Evolutionary conservation across 2,329 filamentous ascomycete species (phyloP).

Genomic region (Akanthomyces uredinophilus): DNA sequence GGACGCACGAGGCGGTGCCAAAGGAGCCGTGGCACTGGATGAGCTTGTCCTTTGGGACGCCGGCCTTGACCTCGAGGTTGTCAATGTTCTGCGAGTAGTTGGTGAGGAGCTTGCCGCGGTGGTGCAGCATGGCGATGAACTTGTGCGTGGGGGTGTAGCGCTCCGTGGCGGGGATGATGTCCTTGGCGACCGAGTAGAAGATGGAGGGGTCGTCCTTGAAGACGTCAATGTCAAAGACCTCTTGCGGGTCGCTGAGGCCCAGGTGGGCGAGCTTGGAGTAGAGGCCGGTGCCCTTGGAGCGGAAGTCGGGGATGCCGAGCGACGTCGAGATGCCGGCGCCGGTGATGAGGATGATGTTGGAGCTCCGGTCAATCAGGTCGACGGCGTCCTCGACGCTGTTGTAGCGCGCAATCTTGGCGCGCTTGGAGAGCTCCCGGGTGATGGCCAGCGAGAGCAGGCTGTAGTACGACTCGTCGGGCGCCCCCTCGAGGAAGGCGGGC

Average conservation of each 20-base stretch:
- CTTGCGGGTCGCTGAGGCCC: slow-evolving; percentile 78
- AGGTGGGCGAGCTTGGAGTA: slow-evolving; percentile 80
- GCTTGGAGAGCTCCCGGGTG: slow-evolving; percentile 72
- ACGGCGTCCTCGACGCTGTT: slow-evolving; percentile 89
- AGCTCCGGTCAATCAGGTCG: slow-evolving; percentile 62
- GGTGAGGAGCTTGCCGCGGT: slow-evolving; percentile 82
- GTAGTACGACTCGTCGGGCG: slow-evolving; percentile 65
- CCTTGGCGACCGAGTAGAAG: slow-evolving; percentile 88
- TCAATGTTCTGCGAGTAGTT: slow-evolving; percentile 99
- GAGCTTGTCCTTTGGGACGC: slow-evolving; percentile 73
- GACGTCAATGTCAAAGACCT: slow-evolving; percentile 86
- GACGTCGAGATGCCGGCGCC: slow-evolving; percentile 96
- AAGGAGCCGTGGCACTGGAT: slow-evolving; percentile 97
- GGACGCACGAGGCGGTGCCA: slow-evolving; percentile 82
- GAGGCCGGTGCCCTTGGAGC: slow-evolving; percentile 86
- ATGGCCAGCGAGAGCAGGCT: slow-evolving; percentile 71
- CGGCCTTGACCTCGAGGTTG: slow-evolving; percentile 84
- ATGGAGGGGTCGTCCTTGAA: slow-evolving; percentile 83
- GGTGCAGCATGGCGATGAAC: slow-evolving; percentile 85
- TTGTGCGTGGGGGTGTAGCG: slow-evolving; percentile 87
- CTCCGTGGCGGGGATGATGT: slow-evolving; percentile 77
- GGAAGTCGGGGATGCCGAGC: slow-evolving; percentile 93
- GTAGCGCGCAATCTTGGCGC: slow-evolving; percentile 71
- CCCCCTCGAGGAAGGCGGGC: slow-evolving; percentile 66
- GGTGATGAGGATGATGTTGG: slow-evolving; percentile 89